Evolutionary conservation across 441 rosid genomes (phyloP).

Genomic region (Capsella rubella): DNA sequence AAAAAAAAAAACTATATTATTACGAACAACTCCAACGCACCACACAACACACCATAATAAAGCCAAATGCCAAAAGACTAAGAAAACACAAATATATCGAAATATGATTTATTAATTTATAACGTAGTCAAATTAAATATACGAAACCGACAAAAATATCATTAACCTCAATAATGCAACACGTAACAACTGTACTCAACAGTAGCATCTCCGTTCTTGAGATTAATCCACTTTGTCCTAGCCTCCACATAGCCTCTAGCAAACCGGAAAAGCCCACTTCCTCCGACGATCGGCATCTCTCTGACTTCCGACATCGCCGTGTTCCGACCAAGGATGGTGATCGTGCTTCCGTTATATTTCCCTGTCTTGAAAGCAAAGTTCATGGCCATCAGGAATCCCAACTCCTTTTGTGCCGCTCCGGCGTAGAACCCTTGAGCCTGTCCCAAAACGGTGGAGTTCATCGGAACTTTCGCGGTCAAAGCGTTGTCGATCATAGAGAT

Average conservation of each 20-base stretch:
- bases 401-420: conserved; percentile 46
- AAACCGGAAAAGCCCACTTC: conserved; percentile 73
- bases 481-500: conserved; percentile 44
- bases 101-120: neutral
- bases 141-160: neutral
- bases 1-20: neutral
- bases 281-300: conserved; percentile 81
- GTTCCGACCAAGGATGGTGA: conserved; percentile 68
- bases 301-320: conserved; percentile 50
- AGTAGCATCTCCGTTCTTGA: conserved; percentile 53
- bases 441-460: conserved; percentile 50
- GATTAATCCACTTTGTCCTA: conserved; percentile 48
- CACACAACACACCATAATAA: conserved; percentile 12
- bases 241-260: conserved; percentile 69
- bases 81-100: neutral
- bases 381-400: conserved; percentile 65
- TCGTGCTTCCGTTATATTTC: conserved; percentile 65
- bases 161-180: conserved; percentile 56
- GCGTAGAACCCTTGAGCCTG: conserved; percentile 75
- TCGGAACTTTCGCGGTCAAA: conserved; percentile 26
- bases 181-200: conserved; percentile 64
- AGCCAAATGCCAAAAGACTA: neutral
- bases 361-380: conserved; percentile 68
- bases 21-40: conserved; percentile 1
- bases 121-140: conserved; percentile 18